A percentile compares a stretch with the other conserved stretches of the same genome.
Evolutionary conservation across 176 grass and related monocot species (phyloP).

Genomic region (sorghum (Sorghum bicolor)): DNA sequence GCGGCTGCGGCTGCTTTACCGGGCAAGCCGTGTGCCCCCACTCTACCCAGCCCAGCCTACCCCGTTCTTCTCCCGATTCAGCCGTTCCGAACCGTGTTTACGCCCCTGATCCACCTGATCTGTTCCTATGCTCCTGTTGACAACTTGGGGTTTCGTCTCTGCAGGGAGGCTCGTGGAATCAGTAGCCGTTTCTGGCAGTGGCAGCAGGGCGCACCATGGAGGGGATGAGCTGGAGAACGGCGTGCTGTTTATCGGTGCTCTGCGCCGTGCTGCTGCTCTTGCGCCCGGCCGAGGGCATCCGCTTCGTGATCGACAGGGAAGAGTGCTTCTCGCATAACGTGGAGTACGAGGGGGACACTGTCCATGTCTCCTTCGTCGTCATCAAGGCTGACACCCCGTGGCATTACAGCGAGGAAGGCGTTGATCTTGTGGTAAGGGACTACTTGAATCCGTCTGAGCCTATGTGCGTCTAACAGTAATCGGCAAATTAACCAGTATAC

Average conservation of each 20-base stretch:
- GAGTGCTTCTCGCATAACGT: slow-evolving; percentile 96
- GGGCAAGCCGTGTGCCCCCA: not conserved
- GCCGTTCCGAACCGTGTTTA: not conserved
- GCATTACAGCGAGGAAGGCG: slow-evolving; percentile 95
- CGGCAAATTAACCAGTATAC: not conserved
- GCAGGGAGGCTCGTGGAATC: slow-evolving; percentile 21
- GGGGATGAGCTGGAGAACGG: slow-evolving; percentile 31
- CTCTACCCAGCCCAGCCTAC: too few relatives aligned
- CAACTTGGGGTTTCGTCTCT: not conserved
- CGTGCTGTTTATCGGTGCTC: slow-evolving; percentile 38
- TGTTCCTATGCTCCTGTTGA: not conserved
- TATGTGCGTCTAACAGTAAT: not conserved
- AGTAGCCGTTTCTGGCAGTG: not conserved
- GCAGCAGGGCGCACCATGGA: slow-evolving; percentile 14
- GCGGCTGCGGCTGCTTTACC: not conserved
- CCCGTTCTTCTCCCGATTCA: not conserved
- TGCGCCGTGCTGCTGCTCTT: slow-evolving; percentile 24
- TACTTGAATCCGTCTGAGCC: not conserved
- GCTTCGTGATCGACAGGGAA: slow-evolving; percentile 94
- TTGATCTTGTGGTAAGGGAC: slow-evolving; percentile 87
- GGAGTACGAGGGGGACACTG: slow-evolving; percentile 86
- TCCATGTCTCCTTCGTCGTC: slow-evolving; percentile 91
- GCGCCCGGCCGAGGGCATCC: slow-evolving; percentile 51
- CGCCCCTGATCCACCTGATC: not conserved
- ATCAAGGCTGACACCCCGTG: slow-evolving; percentile 91